These are phyloP conservation scores for Suillus bovinus DNA, from an alignment of 768 basidiomycete genomes.

Conservation along the genomic window DNA sequence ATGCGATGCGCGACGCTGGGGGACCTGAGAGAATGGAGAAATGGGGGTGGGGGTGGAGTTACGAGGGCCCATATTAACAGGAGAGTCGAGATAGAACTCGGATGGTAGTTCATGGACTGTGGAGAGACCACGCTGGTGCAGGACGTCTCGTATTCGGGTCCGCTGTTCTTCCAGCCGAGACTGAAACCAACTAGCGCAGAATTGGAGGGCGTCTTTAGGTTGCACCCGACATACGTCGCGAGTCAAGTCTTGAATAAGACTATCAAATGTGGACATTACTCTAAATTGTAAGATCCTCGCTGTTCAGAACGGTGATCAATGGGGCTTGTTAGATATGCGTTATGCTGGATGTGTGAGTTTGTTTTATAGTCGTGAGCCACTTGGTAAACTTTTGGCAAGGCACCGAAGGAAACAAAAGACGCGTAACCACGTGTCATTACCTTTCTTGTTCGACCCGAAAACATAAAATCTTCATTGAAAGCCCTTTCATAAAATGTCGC, in stretches of 20 bases:
- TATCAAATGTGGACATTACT: conserved; percentile 74
- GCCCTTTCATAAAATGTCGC: conserved; percentile 2
- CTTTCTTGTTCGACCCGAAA: conserved; percentile 2
- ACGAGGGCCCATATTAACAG: conserved; percentile 33
- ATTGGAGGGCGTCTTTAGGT: conserved; percentile 90
- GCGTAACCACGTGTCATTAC: conserved; percentile 27
- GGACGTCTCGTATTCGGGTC: conserved; percentile 65
- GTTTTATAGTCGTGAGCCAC: conserved; percentile 12
- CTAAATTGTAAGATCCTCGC: conserved; percentile 20
- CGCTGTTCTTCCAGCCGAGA: conserved; percentile 84
- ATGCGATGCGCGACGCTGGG: conserved; percentile 54
- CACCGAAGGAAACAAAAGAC: conserved; percentile 16
- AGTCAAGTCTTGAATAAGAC: conserved; percentile 80
- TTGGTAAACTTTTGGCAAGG: conserved; percentile 6
- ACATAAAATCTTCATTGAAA: neutral
- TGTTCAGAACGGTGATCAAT: conserved; percentile 1
- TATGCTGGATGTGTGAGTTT: neutral
- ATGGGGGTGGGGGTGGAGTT: conserved; percentile 41
- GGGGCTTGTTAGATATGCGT: conserved; percentile 8
- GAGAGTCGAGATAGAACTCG: conserved; percentile 60
- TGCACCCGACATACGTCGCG: conserved; percentile 84
- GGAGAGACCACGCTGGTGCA: conserved; percentile 53
- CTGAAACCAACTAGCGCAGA: conserved; percentile 95
- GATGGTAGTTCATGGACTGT: conserved; percentile 52
- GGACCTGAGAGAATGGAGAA: conserved; percentile 57